A percentile compares a stretch with the other conserved stretches of the same genome.
phyloP scores from a whole-genome alignment of 2,329 filamentous ascomycete species.

The Paracamarosporium sp. region DNA sequence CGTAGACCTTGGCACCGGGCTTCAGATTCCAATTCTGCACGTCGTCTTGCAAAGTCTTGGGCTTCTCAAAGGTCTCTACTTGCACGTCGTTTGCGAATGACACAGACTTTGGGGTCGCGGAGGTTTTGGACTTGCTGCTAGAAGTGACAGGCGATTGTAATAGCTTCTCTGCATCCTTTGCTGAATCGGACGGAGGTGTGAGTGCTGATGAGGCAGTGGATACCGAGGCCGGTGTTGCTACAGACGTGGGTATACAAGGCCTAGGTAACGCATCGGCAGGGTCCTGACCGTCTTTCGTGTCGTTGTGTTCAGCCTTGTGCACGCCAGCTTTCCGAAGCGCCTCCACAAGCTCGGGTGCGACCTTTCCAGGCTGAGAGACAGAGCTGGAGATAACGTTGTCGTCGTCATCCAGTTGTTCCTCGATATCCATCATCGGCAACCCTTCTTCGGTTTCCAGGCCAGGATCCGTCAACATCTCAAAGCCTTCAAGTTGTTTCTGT shows the following conservation, averaged over 20 bases:
- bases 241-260: background rate
- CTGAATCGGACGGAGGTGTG: background rate
- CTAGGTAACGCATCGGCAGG: background rate
- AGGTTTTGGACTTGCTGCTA: background rate
- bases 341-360: slow-evolving; percentile 72
- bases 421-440: slow-evolving; percentile 85
- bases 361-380: slow-evolving; percentile 65
- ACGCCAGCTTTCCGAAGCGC: slow-evolving; percentile 77
- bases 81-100: slow-evolving; percentile 68
- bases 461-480: slow-evolving; percentile 62
- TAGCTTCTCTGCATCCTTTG: background rate
- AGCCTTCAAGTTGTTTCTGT: slow-evolving; percentile 72
- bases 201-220: background rate
- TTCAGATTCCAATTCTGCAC: slow-evolving; percentile 37
- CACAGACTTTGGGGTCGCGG: slow-evolving; percentile 57
- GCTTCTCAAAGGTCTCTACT: slow-evolving; percentile 40
- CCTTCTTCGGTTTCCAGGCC: slow-evolving; percentile 71
- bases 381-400: slow-evolving; percentile 75
- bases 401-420: slow-evolving; percentile 90
- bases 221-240: background rate
- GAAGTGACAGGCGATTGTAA: background rate
- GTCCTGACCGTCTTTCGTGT: slow-evolving; percentile 11
- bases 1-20: slow-evolving; percentile 47
- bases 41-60: slow-evolving; percentile 32
- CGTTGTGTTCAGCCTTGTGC: slow-evolving; percentile 48